phyloP scores from a whole-genome alignment of 208 protist species.

The Trypanosoma congolense region DNA sequence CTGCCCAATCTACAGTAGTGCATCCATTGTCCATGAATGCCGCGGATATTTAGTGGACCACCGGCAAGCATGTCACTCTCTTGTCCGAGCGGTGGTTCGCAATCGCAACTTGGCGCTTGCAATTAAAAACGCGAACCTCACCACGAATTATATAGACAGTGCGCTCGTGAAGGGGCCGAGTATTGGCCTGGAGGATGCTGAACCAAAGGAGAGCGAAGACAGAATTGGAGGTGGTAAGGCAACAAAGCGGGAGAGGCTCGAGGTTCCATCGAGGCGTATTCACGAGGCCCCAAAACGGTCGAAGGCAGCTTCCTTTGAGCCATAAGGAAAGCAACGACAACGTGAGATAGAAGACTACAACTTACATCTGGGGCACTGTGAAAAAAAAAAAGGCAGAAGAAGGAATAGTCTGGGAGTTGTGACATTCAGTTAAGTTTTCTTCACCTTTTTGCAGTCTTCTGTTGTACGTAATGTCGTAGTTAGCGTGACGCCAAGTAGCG shows the following conservation, averaged over 20 bases:
- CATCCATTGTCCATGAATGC: not conserved
- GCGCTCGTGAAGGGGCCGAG: constrained; percentile 44
- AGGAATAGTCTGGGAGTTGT: no score
- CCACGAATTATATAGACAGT: constrained; percentile 66
- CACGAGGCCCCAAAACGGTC: constrained; percentile 9
- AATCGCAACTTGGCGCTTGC: constrained; percentile 48
- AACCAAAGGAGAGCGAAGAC: constrained; percentile 4
- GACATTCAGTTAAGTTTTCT: no score
- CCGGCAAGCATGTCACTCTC: constrained; percentile 25
- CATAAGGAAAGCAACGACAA: constrained; percentile 7
- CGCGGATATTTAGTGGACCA: constrained; percentile 48
- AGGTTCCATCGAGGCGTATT: not conserved
- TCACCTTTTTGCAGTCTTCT: no score
- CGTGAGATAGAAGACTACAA: no score
- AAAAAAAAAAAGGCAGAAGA: no score
- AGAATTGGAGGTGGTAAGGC: not conserved
- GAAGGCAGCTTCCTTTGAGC: constrained; percentile 22
- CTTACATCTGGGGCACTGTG: no score
- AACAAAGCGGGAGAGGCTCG: constrained; percentile 1
- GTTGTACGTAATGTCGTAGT: no score
- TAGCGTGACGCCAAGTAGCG: no score
- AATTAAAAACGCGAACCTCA: constrained; percentile 71
- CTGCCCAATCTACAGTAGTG: not conserved
- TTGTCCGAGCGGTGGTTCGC: constrained; percentile 47
- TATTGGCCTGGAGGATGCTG: constrained; percentile 18